phyloP scores from a whole-genome alignment of 192 early-diverging fungal species.

The Backusella macrospora region DNA sequence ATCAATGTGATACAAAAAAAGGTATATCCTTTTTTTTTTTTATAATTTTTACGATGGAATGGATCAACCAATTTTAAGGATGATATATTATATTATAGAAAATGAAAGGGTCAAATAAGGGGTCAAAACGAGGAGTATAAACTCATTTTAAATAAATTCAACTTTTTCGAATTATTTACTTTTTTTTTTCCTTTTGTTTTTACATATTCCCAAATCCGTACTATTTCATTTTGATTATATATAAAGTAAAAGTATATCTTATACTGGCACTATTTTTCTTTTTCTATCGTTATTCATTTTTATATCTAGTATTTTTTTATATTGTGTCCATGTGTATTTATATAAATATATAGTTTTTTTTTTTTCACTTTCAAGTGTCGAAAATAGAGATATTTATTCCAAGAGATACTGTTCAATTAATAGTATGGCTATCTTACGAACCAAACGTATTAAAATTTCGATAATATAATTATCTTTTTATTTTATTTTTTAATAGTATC shows the following conservation, averaged over 20 bases:
- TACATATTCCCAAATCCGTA: not conserved
- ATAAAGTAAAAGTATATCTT: too few species aligned
- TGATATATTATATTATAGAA: not conserved
- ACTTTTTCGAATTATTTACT: not conserved
- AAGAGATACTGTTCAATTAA: not conserved
- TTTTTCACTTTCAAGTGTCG: not conserved
- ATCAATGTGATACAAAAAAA: not conserved
- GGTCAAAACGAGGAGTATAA: not conserved
- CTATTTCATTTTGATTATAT: not conserved
- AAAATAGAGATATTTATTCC: not conserved
- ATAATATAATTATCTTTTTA: not conserved
- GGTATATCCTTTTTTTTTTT: too few species aligned
- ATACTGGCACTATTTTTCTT: too few species aligned
- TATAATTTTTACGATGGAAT: not conserved
- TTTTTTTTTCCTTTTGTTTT: not conserved
- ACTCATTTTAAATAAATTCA: slow-evolving; percentile 9
- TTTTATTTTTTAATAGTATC: not conserved
- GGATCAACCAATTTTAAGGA: not conserved
- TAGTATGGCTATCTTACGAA: slow-evolving; percentile 3
- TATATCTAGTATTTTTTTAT: not conserved
- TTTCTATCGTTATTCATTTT: too few species aligned
- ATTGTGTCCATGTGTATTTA: not conserved
- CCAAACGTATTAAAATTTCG: slow-evolving; percentile 8
- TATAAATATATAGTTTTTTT: not conserved
- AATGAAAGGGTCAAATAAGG: not conserved